Base-by-base conservation (phyloP, 331 rosid species). In the Malus hybrid region DNA sequence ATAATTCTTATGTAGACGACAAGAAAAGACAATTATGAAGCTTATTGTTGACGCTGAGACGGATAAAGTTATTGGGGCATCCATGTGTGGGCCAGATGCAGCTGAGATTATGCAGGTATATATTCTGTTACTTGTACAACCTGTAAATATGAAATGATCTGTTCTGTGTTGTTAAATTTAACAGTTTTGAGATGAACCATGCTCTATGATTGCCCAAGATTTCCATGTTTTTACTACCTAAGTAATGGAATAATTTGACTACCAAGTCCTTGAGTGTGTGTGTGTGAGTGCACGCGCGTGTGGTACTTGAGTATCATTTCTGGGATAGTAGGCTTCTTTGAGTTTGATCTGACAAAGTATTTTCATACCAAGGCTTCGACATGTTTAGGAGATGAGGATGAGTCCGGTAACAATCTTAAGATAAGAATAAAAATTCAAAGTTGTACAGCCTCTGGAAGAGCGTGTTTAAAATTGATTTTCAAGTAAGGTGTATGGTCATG, bases 41-140 rank as follows among this genome's bases (percentile, higher is more conserved):
- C 92, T 95, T 27, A 79, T 95, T 82, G 97, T 95, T 80, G 97
- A 95, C 74, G 97, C 91, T 24, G 84, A 84, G 90, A 92, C 93
- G 7, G 96, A 95, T 76, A 89, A 78, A 80, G 97, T 95, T 76
- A 78, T 95, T 63, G 99, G 97, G 28, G 97, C 96, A 56, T 92
- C 93, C 70, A 95, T 95, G 97, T 89, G 91, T 61, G 99, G 99
- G 13, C 97, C 97, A 15, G 99, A 95, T 86, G 84, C 99, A 0
- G 90, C 99, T 80, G 99, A 95, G 86, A 87, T 95, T 79, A 65
- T 95, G 59, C 99, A 95, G 99, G 99, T 92, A 86, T 70, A 31
- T 54, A 55, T 33, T 71, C 59, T 69, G 69, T 46, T 13, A 2
- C 52, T 63, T 63, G 39, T 63, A 31, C 68, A 63, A 16, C 42